phyloP scores from a whole-genome alignment of 192 early-diverging fungal genomes.

The Coemansia sp. region DNA sequence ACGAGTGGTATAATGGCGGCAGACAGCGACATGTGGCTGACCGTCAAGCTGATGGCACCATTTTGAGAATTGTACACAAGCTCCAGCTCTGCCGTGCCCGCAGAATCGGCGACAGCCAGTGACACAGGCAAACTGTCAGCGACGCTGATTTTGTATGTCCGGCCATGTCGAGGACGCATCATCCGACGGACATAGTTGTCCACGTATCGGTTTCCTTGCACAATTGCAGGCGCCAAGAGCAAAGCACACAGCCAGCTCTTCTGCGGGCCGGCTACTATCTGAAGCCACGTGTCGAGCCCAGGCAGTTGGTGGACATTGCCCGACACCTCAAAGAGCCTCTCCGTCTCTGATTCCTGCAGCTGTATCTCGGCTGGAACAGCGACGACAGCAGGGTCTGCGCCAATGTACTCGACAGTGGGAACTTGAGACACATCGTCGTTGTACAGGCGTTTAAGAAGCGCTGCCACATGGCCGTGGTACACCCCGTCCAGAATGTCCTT shows the following conservation, averaged over 20 bases:
- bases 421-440: conserved; percentile 53
- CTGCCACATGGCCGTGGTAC: conserved; percentile 70
- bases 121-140: neutral
- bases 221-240: conserved; percentile 62
- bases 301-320: no score
- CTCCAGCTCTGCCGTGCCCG: neutral
- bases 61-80: neutral
- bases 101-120: neutral
- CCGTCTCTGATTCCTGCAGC: no score
- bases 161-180: conserved; percentile 55
- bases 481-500: conserved; percentile 83
- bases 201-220: conserved; percentile 63
- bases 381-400: neutral
- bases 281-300: conserved; percentile 51
- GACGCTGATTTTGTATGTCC: conserved; percentile 21
- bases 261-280: conserved; percentile 59
- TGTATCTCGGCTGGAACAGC: neutral
- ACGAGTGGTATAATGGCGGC: neutral
- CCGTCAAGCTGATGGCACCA: neutral
- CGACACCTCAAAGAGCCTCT: no score
- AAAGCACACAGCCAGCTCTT: conserved; percentile 79
- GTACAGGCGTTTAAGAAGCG: conserved; percentile 69
- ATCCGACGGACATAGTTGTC: conserved; percentile 56
- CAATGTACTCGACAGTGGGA: conserved; percentile 76
- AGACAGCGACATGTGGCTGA: neutral